Conservation (phyloP, 352 stramenopile genomes). For the Elongisporangium anandrum region DNA sequence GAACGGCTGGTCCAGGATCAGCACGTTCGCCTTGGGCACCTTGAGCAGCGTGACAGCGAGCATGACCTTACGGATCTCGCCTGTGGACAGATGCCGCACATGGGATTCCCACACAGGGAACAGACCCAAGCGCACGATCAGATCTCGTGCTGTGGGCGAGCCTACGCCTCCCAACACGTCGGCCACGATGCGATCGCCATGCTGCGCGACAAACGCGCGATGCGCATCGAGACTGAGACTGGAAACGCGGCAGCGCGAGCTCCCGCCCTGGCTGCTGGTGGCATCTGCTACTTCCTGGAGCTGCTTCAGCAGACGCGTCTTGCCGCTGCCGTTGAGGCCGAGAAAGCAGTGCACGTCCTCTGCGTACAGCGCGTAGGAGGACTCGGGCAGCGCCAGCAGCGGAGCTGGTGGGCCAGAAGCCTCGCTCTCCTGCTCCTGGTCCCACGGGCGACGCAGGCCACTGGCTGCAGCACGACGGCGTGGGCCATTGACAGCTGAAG, state of each 20-base stretch:
- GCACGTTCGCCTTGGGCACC: slow-evolving; percentile 59
- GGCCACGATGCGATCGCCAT: slow-evolving; percentile 50
- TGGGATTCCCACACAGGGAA: slow-evolving; percentile 82
- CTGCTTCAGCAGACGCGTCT: slow-evolving; percentile 46
- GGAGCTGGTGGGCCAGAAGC: slow-evolving; percentile 2
- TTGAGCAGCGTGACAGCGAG: slow-evolving; percentile 80
- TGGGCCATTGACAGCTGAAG: not conserved
- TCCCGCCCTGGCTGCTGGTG: slow-evolving; percentile 8
- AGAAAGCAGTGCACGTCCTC: slow-evolving; percentile 72
- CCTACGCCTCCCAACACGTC: slow-evolving; percentile 70
- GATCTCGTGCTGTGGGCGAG: slow-evolving; percentile 70
- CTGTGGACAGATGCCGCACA: slow-evolving; percentile 87
- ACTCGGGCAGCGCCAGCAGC: slow-evolving; percentile 26
- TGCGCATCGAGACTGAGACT: slow-evolving; percentile 86
- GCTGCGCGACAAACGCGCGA: slow-evolving; percentile 58
- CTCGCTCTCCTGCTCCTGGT: not conserved
- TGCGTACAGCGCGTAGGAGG: slow-evolving; percentile 33
- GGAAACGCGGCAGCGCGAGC: slow-evolving; percentile 21
- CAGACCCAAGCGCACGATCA: slow-evolving; percentile 91
- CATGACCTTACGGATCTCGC: slow-evolving; percentile 91
- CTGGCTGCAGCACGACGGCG: not conserved
- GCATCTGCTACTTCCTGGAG: slow-evolving; percentile 21
- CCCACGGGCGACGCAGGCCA: not conserved
- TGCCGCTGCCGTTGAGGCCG: slow-evolving; percentile 66
- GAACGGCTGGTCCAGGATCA: slow-evolving; percentile 92